These are phyloP conservation scores for Phaffomyces opuntiae DNA, from an alignment of 805 yeast genomes.

Conservation along the genomic window DNA sequence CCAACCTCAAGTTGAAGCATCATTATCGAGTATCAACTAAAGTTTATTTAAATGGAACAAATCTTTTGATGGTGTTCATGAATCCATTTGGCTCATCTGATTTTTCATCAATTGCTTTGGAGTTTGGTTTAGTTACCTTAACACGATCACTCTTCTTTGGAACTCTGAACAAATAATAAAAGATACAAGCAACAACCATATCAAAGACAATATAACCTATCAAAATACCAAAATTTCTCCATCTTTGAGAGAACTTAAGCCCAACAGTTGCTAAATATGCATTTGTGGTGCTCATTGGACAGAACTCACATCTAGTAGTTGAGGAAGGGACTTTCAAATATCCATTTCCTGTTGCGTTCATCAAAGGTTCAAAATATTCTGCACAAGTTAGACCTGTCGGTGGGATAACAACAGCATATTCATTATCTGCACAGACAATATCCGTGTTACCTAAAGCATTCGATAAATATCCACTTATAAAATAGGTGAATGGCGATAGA, in stretches of 20 bases:
- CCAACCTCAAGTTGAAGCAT: no score
- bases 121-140: conserved; percentile 13
- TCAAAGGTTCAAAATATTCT: conserved; percentile 36
- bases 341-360: conserved; percentile 23
- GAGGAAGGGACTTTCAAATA: conserved; percentile 4
- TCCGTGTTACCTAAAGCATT: conserved; percentile 44
- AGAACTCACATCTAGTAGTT: conserved; percentile 53
- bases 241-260: conserved; percentile 39
- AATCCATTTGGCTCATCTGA: background rate
- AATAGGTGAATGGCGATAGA: conserved; percentile 59
- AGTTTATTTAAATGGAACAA: no score
- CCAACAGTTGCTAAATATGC: conserved; percentile 41
- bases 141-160: conserved; percentile 48
- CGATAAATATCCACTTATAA: conserved; percentile 46
- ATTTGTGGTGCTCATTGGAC: conserved; percentile 51
- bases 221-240: conserved; percentile 61
- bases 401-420: conserved; percentile 42
- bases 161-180: conserved; percentile 58
- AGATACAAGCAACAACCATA: conserved; percentile 33
- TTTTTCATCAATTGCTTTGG: background rate
- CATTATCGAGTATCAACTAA: no score
- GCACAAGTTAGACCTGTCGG: conserved; percentile 52
- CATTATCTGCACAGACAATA: conserved; percentile 41
- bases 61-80: no score
- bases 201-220: conserved; percentile 36